Evolutionary conservation across 2,329 filamentous ascomycete species (phyloP).

Genomic region (Verticillium alfalfae): DNA sequence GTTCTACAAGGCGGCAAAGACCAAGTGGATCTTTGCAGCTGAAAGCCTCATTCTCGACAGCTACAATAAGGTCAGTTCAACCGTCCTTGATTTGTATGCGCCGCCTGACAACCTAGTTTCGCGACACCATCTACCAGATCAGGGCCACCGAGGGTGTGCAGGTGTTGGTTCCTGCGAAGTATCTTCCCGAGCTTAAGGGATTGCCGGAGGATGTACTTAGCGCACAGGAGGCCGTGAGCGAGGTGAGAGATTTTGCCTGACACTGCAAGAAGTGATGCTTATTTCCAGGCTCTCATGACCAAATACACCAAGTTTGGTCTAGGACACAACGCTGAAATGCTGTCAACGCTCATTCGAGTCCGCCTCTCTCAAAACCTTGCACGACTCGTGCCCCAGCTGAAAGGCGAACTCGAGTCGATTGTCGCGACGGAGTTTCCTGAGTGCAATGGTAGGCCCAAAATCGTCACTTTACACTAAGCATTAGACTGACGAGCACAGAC

Average conservation of each 20-base stretch:
- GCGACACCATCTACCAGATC: constrained; percentile 44
- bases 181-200: constrained; percentile 40
- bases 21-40: constrained; percentile 46
- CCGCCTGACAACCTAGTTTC: constrained; percentile 27
- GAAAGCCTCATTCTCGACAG: constrained; percentile 41
- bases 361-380: constrained; percentile 42
- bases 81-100: background rate
- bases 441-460: constrained; percentile 28
- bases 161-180: constrained; percentile 37
- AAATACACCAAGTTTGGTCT: constrained; percentile 45
- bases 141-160: constrained; percentile 44
- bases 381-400: constrained; percentile 38
- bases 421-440: constrained; percentile 39
- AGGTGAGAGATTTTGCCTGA: constrained; percentile 23
- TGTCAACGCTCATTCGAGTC: constrained; percentile 37
- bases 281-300: constrained; percentile 38
- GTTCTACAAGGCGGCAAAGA: constrained; percentile 41
- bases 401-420: constrained; percentile 39
- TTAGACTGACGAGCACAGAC: constrained; percentile 26
- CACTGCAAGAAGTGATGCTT: background rate
- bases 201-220: constrained; percentile 43
- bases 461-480: background rate
- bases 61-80: constrained; percentile 38
- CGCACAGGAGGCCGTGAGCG: constrained; percentile 40
- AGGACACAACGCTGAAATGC: constrained; percentile 37